Base-by-base conservation (phyloP, 2,329 filamentous ascomycete genomes). In the Dichotomopilus funicola region DNA sequence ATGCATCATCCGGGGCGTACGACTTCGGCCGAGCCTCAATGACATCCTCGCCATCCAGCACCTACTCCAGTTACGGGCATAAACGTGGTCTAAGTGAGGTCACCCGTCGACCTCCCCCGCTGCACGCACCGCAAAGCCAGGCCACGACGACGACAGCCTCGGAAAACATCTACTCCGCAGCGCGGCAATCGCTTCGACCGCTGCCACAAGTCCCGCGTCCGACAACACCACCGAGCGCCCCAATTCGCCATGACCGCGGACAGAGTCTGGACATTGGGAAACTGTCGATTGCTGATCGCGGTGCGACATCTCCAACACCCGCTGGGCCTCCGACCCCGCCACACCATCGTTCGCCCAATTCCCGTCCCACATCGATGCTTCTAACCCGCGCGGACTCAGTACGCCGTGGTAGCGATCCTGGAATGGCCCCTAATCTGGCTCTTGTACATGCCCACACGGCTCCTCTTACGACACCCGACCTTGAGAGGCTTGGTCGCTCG, bases 401-500 rank as follows among this genome's bases (percentile, higher is more conserved):
- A 57, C 71, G 70, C 54, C 67, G 64, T 34, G 69, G 68, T 33
- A 72, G 64, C 55, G 66, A 61, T 6, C 65, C 68, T 65, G 64
- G 67, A 66, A 50, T 65, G 65, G 34, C 65, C 67, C 58, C 69
- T 50, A 58, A 69, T 58, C 61, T 27, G 19, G 19, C 19, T 27
- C 2, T 71, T 47, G 50, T 73, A 31, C 67, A 72, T 57, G 70
- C 73, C 64, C 66, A 72, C 68, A 56, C 71, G 65, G 62, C 74
- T 56, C 66, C 72, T 60, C 70, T 91, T 12, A 79, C 77, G 6
- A 77, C 81, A 0, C 86, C 89, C 2, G 91, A 96, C 61, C 77
- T 97, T 9, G 82, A 91, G 68, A 86, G 83, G 37, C 78, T 99
- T 13, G 87, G 92, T 56, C 89, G 89, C 64, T 97, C 94, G 0